A percentile compares a stretch with the other conserved stretches of the same genome.
These are phyloP conservation scores for Microdochium trichocladiopsis DNA, from an alignment of 2,329 filamentous ascomycete species.

Conservation along the genomic window DNA sequence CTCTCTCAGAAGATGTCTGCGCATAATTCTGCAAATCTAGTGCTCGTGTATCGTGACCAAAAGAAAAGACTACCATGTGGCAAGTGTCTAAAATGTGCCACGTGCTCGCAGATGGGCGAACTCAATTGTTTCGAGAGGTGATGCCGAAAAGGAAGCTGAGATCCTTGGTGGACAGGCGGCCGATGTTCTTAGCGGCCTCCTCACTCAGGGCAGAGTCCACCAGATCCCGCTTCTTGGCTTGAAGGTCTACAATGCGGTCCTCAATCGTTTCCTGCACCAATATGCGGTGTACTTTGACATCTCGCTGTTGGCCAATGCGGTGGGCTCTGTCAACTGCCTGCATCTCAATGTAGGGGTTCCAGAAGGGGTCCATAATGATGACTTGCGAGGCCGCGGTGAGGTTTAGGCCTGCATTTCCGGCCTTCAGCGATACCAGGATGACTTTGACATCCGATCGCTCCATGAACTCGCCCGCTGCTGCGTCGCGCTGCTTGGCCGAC, in stretches of 20 bases:
- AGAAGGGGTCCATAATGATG: slow-evolving; percentile 88
- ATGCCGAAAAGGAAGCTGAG: slow-evolving; percentile 61
- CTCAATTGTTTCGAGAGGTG: neutral
- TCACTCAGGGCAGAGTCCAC: slow-evolving; percentile 79
- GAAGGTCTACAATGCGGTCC: slow-evolving; percentile 74
- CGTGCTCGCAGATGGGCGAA: neutral
- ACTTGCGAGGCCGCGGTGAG: slow-evolving; percentile 76
- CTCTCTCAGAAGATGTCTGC: too few species aligned
- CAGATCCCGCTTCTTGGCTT: slow-evolving; percentile 69
- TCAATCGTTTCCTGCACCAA: slow-evolving; percentile 75
- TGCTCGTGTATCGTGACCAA: too few species aligned
- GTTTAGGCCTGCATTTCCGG: slow-evolving; percentile 81
- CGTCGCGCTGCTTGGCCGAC: slow-evolving; percentile 57
- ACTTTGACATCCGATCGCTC: slow-evolving; percentile 53
- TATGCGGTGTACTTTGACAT: slow-evolving; percentile 75
- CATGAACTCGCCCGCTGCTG: slow-evolving; percentile 59
- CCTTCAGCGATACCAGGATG: slow-evolving; percentile 73
- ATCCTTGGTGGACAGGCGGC: slow-evolving; percentile 58
- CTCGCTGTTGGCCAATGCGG: slow-evolving; percentile 70
- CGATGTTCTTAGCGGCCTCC: slow-evolving; percentile 57
- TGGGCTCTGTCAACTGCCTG: slow-evolving; percentile 88
- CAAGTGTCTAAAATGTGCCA: too few species aligned
- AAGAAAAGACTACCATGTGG: too few species aligned
- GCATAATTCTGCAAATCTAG: too few species aligned
- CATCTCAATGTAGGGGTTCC: slow-evolving; percentile 90